Evolutionary conservation across 2,329 filamentous ascomycete species (phyloP), one percentile per base, ranked within the genome.

Genomic region (Cladosporium sp.): DNA sequence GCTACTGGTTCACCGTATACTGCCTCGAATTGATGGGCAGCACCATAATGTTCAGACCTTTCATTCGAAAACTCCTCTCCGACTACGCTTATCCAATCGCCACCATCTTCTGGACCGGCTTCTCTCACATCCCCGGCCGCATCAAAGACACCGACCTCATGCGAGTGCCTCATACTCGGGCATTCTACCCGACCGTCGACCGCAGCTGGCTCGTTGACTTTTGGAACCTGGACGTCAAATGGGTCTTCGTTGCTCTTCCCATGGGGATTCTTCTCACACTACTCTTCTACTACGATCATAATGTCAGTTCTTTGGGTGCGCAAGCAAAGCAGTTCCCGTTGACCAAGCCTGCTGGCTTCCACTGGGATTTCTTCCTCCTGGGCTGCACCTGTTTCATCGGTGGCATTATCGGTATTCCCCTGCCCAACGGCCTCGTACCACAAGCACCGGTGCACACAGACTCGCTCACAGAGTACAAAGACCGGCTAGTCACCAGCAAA

Each of bases 361-460:
- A 80, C 59, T 80, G 78, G 78, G 78, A 81, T 60, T 74, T 80
- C 57, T 80, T 80, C 62, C 69, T 82, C 0, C 70, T 81, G 0
- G 78, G 78, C 6, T 70, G 73, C 52, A 80, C 78, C 0, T 79
- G 76, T 1, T 77, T 78, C 52, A 69, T 80, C 16, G 71, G 72
- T 2, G 78, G 76, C 0, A 70, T 82, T n/a, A 67, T 81, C 9
- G 77, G 77, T 2, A 71, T 81, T 6, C 78, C 78, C 0, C 71
- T 80, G 32, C 78, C 78, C 2, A 82, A 82, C 51, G 78, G 78
- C 4, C 68, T 82, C 0, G 77, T 79, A n/a, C 78, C 78, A 0
- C 77, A 80, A 67, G 79, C 78, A 5, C 78, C 78, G 0, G 78
- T 81, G 15, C 79, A 82, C 59, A 82, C 78, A 2, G 78, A 78